Base-by-base conservation (phyloP, 169 alveolate genomes). In the Cryptosporidium sp. region DNA sequence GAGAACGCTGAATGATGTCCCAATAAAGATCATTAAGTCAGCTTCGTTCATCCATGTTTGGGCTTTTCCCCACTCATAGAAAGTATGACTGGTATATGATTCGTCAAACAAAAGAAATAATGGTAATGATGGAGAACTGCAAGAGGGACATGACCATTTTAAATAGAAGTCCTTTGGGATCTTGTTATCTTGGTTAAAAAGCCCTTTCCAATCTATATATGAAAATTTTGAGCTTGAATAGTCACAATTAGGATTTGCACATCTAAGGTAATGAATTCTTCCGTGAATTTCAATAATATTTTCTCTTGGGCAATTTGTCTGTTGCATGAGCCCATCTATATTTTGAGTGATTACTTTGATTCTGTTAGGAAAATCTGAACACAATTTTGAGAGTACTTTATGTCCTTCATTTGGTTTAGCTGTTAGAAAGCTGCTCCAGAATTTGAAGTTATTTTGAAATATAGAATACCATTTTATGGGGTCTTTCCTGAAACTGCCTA, bases 341-440 rank as follows among this genome's bases (percentile, higher is more conserved):
- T 80, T 80, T 48, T 80, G 89, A 42, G 89, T 80, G n/a, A 80
- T 80, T 9, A 80, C 68, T 67, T 53, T 60, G 7, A 80, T 62
- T 80, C 75, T 80, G 21, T 33, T 67, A 2, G 89, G 68, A 31
- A 39, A 39, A 10, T 80, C 31, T 8, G 42, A 23, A 37, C 89
- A 80, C 23, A 80, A 37, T 21, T 65, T 37, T 26, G 89, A 80
- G 51, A 80, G 68, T 5, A 65, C 44, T 31, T 14, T 16, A 33
- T 80, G 89, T 8, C 89, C 75, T 62, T 80, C 75, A 80, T 80
- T 80, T 37, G 89, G 89, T 33, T 80, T 26, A 18, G 89, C 89
- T 21, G 60, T 42, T 18, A 60, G 69, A 67, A 80, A 60, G 60
- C 52, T 65, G 31, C 44, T 80, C 73, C 73, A 80, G 51, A 31